phyloP scores from a whole-genome alignment of 2,329 filamentous ascomycete genomes.

The Chaetothyriales sp. region DNA sequence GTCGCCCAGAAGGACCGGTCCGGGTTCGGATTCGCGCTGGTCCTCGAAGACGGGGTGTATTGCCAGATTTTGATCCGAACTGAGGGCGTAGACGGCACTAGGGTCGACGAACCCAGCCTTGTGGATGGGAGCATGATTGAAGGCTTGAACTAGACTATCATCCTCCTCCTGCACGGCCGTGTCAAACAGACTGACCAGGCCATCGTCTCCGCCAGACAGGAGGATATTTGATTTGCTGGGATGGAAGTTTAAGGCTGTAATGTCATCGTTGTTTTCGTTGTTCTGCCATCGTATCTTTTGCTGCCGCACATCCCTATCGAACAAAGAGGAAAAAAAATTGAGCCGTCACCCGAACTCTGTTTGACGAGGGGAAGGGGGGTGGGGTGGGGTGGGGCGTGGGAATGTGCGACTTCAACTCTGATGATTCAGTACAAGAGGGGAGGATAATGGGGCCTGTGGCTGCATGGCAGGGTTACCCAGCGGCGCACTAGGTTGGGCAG shows the following conservation, averaged over 20 bases:
- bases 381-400: not conserved
- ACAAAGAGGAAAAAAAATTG: not conserved
- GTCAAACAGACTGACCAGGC: slow-evolving; percentile 48
- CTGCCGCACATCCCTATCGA: slow-evolving; percentile 26
- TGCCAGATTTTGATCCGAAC: slow-evolving; percentile 47
- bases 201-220: slow-evolving; percentile 48
- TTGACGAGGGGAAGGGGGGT: not conserved
- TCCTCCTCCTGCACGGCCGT: slow-evolving; percentile 43
- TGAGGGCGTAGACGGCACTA: slow-evolving; percentile 41
- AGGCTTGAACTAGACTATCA: slow-evolving; percentile 46
- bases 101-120: slow-evolving; percentile 44
- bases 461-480: not conserved
- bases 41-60: slow-evolving; percentile 34
- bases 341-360: slow-evolving; percentile 1
- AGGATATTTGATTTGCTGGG: slow-evolving; percentile 37
- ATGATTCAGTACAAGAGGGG: not conserved
- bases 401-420: not conserved
- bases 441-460: not conserved
- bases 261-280: slow-evolving; percentile 40
- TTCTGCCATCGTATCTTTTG: slow-evolving; percentile 14
- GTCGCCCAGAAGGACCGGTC: slow-evolving; percentile 39
- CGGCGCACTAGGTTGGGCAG: not conserved
- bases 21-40: slow-evolving; percentile 34
- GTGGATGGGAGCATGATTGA: slow-evolving; percentile 49
- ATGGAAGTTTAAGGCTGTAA: slow-evolving; percentile 43